Base-by-base conservation (phyloP, 805 yeast genomes). In the Lipomyces anomalus region DNA sequence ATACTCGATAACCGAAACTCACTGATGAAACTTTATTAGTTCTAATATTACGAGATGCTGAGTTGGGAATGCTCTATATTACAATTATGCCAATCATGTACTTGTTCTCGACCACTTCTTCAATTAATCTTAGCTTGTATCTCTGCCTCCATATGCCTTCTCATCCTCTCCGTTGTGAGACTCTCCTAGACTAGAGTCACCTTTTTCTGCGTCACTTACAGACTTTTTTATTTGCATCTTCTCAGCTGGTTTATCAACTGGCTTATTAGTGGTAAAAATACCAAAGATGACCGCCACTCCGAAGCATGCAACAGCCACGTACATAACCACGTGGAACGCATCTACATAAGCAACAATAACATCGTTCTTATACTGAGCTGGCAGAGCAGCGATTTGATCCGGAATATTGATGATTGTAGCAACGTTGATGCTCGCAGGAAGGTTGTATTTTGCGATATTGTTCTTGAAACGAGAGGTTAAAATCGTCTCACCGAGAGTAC, bases 401-500 rank as follows among this genome's bases (percentile, higher is more conserved):
- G 39, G 39, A 7, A n/a, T 36, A 36, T 36, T 36, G 16, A 36
- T 36, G 9, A 36, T 22, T 4, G 39, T 36, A 6, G 22, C 11
- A 13, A 21, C 6, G 30, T 13, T 6, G 16, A 36, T 22, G 23
- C 23, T 18, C 29, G 6, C 39, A n/a, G 29, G 3, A 36, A 36
- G 16, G 29, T 36, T 20, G 29, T 13, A 29, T 7, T 20, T 3
- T 18, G 29, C 39, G 23, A 36, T 1, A 22, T 36, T 22, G 7
- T 26, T 22, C 29, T 17, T 7, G 20, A 36, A 13, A n/a, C 29
- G 23, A 11, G 23, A 26, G 30, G 22, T 36, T 21, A 36, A 29
- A 11, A 36, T 36, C 4, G 39, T 36, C 39, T 36, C 20, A 4
- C 65, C 65, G 20, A 62, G 49, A 5, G 66, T 65, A 2, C 60